Evolutionary conservation across 1,284 basidiomycete species (phyloP).

Genomic region (Kwoniella shivajii): DNA sequence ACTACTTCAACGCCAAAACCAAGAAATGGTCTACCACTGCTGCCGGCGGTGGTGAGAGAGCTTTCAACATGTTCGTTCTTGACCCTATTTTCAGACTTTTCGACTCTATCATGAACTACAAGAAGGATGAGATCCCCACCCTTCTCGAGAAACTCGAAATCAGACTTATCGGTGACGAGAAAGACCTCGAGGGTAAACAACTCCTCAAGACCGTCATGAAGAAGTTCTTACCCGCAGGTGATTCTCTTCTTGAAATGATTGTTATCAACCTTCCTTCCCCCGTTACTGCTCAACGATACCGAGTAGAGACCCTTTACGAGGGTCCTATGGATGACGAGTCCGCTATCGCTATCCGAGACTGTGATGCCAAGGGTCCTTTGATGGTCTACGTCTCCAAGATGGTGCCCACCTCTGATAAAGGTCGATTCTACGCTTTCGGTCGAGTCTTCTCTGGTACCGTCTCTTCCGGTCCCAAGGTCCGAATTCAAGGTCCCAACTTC

Average conservation of each 20-base stretch:
- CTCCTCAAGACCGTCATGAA: conserved; percentile 99
- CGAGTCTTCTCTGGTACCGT: conserved; percentile 99
- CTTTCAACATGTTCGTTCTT: conserved; percentile 95
- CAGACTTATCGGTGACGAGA: conserved; percentile 86
- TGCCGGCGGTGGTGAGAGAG: conserved; percentile 86
- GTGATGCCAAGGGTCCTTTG: conserved; percentile 94
- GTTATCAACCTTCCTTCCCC: conserved; percentile 99
- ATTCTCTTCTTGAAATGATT: conserved; percentile 99
- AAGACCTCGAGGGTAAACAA: conserved; percentile 92
- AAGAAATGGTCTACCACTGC: conserved; percentile 93
- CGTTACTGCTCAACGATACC: conserved; percentile 94
- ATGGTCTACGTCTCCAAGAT: conserved; percentile 99
- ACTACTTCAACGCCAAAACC: conserved; percentile 98
- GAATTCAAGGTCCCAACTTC: conserved; percentile 99
- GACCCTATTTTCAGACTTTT: conserved; percentile 99
- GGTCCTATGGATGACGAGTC: conserved; percentile 99
- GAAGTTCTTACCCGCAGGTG: conserved; percentile 99
- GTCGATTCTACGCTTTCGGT: conserved; percentile 99
- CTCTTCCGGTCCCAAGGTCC: conserved; percentile 95
- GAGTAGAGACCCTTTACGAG: conserved; percentile 99
- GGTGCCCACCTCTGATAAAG: conserved; percentile 99
- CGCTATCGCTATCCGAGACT: conserved; percentile 97
- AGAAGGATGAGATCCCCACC: conserved; percentile 83
- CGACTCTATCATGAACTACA: conserved; percentile 99
- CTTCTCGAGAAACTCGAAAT: conserved; percentile 98